Conservation (phyloP, 2,329 filamentous ascomycete species). For the Penicillium fuscoglaucum region DNA sequence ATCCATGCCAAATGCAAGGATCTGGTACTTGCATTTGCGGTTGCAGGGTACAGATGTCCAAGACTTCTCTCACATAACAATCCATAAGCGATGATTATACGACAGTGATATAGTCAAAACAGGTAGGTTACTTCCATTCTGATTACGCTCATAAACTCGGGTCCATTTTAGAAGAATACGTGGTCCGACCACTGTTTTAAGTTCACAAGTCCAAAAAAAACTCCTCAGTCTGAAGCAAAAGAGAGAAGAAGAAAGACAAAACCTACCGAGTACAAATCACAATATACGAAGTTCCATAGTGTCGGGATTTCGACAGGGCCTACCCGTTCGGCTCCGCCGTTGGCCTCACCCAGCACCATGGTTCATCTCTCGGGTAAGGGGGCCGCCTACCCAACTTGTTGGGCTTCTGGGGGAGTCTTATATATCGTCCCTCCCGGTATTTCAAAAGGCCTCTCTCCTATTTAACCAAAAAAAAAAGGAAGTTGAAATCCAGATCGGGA, state of each 20-base stretch:
- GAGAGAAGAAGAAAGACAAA: neutral
- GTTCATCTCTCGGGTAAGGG: constrained; percentile 34
- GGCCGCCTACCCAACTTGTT: neutral
- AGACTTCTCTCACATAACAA: neutral
- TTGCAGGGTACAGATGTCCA: neutral
- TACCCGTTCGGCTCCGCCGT: constrained; percentile 15
- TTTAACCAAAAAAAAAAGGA: neutral
- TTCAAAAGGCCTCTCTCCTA: neutral
- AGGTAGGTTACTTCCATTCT: neutral
- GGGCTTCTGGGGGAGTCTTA: neutral
- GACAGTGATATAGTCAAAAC: neutral
- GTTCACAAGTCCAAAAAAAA: neutral
- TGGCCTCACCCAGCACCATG: constrained; percentile 37
- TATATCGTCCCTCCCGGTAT: neutral
- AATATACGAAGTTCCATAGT: constrained; percentile 21
- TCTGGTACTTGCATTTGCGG: neutral
- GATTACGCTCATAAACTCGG: neutral
- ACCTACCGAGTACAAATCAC: neutral
- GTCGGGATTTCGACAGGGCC: constrained; percentile 28
- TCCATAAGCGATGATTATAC: neutral
- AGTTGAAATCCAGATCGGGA: neutral
- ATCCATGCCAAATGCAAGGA: neutral
- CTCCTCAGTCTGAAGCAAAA: neutral
- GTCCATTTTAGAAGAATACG: neutral
- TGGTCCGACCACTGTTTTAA: neutral